Base-by-base conservation (phyloP, 2,329 filamentous ascomycete species). In the Nemania sp. region DNA sequence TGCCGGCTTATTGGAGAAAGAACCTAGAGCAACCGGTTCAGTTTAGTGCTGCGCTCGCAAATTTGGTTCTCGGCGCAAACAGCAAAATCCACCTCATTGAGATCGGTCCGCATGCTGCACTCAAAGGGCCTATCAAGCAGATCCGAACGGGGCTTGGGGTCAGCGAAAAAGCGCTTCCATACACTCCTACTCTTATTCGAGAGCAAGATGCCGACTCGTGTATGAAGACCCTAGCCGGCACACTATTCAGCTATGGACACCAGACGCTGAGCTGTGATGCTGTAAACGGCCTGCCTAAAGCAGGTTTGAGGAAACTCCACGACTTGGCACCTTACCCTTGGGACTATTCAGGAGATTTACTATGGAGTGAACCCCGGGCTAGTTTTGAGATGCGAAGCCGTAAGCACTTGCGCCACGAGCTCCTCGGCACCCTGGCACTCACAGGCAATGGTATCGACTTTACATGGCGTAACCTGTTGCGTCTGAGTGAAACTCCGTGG, bases 371-470 rank as follows among this genome's bases (percentile, higher is more conserved):
- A 62, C 69, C 69, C 0, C 71, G 72, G 1, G 57, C 71, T 2
- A 71, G 69, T 5, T 62, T 65, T 2, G 68, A 71, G 5, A 71
- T 72, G 57, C 54, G 59, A 1, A 48, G 57, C 48, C 63, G 73
- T 0, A 58, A 66, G 21, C 69, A 73, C 25, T 67, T 73, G 0
- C 70, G 75, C 0, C 76, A 78, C 32, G 77, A 79, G 49, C 68
- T 82, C 1, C 61, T 81, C 0, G 79, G 79, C 0, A 63, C 68
- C 5, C 2, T 5, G 2, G 21, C 21, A 10, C 51, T 50, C 2
- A 45, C 59, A 0, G 64, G 60, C 0, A 66, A 67, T 12, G 63
- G 58, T 0, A 60, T 70, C 4, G 52, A 67, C n/a, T 64, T 13
- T n/a, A 46, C 5, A 0, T 71, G 64, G 64, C 53, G 66, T 1